phyloP scores from a whole-genome alignment of 2,329 filamentous ascomycete species.

The Diaporthe citri region DNA sequence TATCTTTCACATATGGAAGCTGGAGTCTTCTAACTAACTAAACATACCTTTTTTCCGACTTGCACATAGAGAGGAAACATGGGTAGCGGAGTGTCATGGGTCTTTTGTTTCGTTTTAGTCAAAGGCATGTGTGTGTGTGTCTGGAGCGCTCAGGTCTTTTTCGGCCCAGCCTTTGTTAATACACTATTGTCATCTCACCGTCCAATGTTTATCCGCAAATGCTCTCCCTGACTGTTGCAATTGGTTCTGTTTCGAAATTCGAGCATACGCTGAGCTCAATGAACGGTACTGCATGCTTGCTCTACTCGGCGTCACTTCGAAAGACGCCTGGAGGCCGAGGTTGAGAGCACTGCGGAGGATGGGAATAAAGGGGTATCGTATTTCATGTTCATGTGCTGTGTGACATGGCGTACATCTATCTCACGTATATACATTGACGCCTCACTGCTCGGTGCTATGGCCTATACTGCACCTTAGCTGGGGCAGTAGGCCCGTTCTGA shows the following conservation, averaged over 20 bases:
- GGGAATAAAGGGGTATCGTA: background rate
- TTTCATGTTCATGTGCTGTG: slow-evolving; percentile 6
- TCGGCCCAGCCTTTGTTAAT: slow-evolving; percentile 15
- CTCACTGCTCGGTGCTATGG: no score
- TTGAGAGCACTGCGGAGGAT: background rate
- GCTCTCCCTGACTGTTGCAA: background rate
- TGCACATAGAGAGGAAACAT: slow-evolving; percentile 30
- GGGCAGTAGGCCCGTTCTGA: background rate
- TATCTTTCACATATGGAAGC: background rate
- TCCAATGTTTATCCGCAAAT: background rate
- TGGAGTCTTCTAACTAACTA: slow-evolving; percentile 14
- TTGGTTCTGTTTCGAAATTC: background rate
- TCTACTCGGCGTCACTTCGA: background rate
- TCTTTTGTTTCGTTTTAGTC: slow-evolving; percentile 1
- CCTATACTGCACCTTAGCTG: background rate
- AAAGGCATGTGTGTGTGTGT: background rate
- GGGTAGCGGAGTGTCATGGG: slow-evolving; percentile 26
- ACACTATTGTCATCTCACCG: slow-evolving; percentile 1
- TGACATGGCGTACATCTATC: slow-evolving; percentile 6
- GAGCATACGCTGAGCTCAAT: no score
- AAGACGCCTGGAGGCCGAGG: background rate
- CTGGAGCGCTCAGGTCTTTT: background rate
- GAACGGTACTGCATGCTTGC: background rate
- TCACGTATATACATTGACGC: slow-evolving; percentile 16
- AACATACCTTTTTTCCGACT: slow-evolving; percentile 12